Conservation (phyloP, 345 rosid species). For the Aquilaria sinensis region DNA sequence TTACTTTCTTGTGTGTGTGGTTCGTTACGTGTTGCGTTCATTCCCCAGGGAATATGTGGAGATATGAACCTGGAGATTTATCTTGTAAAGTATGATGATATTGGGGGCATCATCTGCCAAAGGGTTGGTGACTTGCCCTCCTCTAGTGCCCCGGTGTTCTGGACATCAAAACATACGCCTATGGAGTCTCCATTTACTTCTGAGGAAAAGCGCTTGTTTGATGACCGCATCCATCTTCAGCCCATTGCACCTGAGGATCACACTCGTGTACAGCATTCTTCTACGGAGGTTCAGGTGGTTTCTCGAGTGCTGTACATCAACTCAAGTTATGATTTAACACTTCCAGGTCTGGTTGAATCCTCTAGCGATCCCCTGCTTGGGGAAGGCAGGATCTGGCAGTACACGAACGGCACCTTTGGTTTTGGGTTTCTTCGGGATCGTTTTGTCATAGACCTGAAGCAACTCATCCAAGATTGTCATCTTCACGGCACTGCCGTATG, state of each 20-base stretch:
- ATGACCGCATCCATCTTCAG: constrained; percentile 39
- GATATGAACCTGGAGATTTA: constrained; percentile 64
- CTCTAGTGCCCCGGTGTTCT: constrained; percentile 55
- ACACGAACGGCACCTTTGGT: constrained; percentile 64
- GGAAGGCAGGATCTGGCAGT: constrained; percentile 88
- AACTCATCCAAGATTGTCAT: constrained; percentile 46
- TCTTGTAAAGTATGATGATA: constrained; percentile 67
- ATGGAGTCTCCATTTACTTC: constrained; percentile 41
- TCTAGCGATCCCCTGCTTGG: constrained; percentile 31
- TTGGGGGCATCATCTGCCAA: constrained; percentile 67
- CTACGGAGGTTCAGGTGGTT: constrained; percentile 30
- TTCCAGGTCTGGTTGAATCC: constrained; percentile 32
- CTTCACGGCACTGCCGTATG: constrained; percentile 39
- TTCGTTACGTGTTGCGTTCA: constrained; percentile 8
- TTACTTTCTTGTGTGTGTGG: no score
- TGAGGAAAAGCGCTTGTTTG: constrained; percentile 48
- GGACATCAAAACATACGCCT: constrained; percentile 50
- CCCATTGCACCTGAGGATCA: constrained; percentile 26
- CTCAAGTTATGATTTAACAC: constrained; percentile 49
- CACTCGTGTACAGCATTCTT: constrained; percentile 1
- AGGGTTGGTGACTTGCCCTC: constrained; percentile 54
- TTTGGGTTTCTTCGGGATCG: constrained; percentile 77
- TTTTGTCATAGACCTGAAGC: constrained; percentile 56
- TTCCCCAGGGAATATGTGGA: constrained; percentile 61
- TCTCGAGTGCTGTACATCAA: constrained; percentile 49